Base-by-base conservation (phyloP, 768 basidiomycete genomes). In the Lactifluus piperatus region DNA sequence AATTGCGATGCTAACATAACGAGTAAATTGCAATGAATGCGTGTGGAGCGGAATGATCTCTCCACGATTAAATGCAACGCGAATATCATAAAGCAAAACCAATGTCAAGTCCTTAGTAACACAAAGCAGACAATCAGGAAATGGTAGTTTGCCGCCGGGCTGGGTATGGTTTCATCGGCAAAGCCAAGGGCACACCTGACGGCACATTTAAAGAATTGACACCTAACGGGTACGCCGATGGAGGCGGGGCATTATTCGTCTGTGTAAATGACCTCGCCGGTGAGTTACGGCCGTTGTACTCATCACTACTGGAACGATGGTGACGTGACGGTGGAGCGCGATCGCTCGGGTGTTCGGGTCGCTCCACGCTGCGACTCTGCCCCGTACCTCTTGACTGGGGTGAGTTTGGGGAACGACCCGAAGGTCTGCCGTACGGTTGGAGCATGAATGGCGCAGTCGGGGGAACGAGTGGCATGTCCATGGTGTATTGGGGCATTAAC, bases 401-500 rank as follows among this genome's bases (percentile, higher is more conserved):
- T 11, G 62, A 39, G 24, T 47, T 52, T 36, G 46, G 62, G n/a
- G 52, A 63, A 51, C 51, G 62, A 44, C 43, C 24, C 43, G 22
- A 10, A 7, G 51, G 37, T 34, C 55, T 48, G n/a, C 20, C 30
- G 22, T 64, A 58, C 14, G 58, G 60, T 16, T 65, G 63, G 18
- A 56, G 51, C 65, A 66, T 66, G 47, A 66, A 66, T 11, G 65
- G 64, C 14, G 65, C 62, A 0, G 64, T 26, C 9, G 65, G 65
- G 26, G 65, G 65, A 24, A 65, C 62, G 22, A 66, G 65, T 45
- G 65, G 65, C 55, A 60, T 60, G 36, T 66, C 60, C 65, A 60
- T 52, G 43, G 51, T 46, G 45, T 43, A 60, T 26, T 60, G 64
- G 26, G 64, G 64, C 44, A 64, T 54, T 1, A 64, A 34, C 4